Conservation (phyloP, 1,284 basidiomycete species). For the Leccinum fuscescens region DNA sequence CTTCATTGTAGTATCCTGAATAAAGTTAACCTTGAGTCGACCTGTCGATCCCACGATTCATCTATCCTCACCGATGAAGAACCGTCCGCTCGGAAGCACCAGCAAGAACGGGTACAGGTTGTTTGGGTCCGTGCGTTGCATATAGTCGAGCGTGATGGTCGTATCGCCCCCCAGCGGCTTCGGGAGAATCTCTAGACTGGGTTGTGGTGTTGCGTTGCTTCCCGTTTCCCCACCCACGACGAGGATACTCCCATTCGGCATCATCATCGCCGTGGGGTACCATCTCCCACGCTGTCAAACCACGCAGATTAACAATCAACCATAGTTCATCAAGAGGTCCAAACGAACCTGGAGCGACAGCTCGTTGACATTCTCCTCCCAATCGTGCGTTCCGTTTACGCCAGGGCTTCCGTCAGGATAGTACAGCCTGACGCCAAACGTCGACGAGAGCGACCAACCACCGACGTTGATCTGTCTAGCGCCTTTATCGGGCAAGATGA, state of each 20-base stretch:
- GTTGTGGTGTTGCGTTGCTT: constrained; percentile 62
- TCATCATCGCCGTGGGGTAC: constrained; percentile 63
- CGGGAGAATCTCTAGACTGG: constrained; percentile 62
- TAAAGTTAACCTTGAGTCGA: not conserved
- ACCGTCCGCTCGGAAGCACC: constrained; percentile 59
- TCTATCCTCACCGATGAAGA: constrained; percentile 57
- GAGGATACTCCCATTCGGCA: constrained; percentile 54
- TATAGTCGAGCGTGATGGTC: constrained; percentile 42
- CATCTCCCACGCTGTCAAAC: constrained; percentile 52
- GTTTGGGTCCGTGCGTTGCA: constrained; percentile 62
- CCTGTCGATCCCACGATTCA: not conserved
- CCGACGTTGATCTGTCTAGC: constrained; percentile 70
- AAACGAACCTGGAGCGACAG: constrained; percentile 44
- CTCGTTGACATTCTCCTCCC: constrained; percentile 48
- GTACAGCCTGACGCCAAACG: constrained; percentile 64
- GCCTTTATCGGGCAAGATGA: constrained; percentile 70
- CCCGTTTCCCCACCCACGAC: constrained; percentile 73
- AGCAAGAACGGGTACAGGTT: constrained; percentile 77
- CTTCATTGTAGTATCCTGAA: constrained; percentile 74
- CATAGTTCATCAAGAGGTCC: too few relatives aligned
- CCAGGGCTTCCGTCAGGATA: constrained; percentile 47
- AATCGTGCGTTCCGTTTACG: constrained; percentile 54
- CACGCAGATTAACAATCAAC: constrained; percentile 2
- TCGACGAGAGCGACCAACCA: constrained; percentile 67
- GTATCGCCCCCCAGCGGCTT: constrained; percentile 44